Percentiles rank a stretch among this genome's conserved stretches.
Evolutionary conservation across 352 stramenopile species (phyloP).

Genomic region (Pythium dissotocum): DNA sequence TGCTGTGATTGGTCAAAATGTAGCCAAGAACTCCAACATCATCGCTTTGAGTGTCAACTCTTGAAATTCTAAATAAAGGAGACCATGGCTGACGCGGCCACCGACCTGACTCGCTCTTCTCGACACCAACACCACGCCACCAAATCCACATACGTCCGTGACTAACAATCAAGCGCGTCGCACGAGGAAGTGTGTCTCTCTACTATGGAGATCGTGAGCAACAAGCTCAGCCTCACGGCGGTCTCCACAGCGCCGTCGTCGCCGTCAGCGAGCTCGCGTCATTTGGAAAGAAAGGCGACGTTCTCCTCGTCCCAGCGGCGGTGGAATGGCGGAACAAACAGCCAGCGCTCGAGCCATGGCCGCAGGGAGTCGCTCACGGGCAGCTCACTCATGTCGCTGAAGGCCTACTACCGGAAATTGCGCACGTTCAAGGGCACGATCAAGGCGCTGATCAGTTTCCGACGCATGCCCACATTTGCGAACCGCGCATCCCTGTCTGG

Average conservation of each 20-base stretch:
- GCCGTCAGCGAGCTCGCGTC: slow-evolving; percentile 3
- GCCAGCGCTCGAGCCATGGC: slow-evolving; percentile 14
- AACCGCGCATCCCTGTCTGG: background rate
- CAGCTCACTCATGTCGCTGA: slow-evolving; percentile 63
- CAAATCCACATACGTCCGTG: background rate
- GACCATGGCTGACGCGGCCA: background rate
- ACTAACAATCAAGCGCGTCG: background rate
- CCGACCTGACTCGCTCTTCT: background rate
- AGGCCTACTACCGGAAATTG: slow-evolving; percentile 67
- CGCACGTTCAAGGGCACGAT: slow-evolving; percentile 70
- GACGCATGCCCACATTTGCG: slow-evolving; percentile 28
- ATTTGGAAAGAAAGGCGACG: slow-evolving; percentile 24
- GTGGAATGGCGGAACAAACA: slow-evolving; percentile 33
- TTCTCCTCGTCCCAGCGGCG: slow-evolving; percentile 15
- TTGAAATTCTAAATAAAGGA: background rate
- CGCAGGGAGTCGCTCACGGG: slow-evolving; percentile 20
- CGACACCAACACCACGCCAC: background rate
- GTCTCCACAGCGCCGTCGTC: background rate
- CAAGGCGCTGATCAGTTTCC: slow-evolving; percentile 62
- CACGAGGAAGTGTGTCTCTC: no score
- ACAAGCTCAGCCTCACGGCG: slow-evolving; percentile 17
- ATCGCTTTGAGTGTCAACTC: background rate
- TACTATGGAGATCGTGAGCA: slow-evolving; percentile 38
- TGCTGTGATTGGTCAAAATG: background rate
- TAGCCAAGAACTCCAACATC: background rate